These are phyloP conservation scores for bread wheat (Triticum aestivum) DNA, from an alignment of 176 grass and related monocot species.

Conservation along the genomic window DNA sequence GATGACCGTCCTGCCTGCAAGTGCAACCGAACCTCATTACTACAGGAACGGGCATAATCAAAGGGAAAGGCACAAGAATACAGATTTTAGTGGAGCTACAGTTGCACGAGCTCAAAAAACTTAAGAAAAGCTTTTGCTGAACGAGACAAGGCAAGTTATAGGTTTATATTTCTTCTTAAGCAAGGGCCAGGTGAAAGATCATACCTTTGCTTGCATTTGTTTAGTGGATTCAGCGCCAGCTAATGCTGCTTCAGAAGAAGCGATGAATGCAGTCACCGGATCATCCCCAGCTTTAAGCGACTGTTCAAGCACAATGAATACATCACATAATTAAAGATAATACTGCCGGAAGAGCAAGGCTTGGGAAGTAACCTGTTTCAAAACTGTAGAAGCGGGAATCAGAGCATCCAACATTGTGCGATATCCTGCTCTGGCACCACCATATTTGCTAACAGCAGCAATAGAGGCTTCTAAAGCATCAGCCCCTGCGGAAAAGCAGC, in stretches of 20 bases:
- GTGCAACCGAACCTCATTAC: not conserved
- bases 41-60: not conserved
- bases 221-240: constrained; percentile 89
- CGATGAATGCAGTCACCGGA: constrained; percentile 68
- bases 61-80: not conserved
- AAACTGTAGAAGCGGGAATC: constrained; percentile 75
- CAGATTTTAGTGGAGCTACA: not conserved
- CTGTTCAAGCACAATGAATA: constrained; percentile 45
- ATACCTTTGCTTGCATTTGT: constrained; percentile 93
- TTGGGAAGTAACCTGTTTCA: constrained; percentile 59
- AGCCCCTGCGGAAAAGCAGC: constrained; percentile 56
- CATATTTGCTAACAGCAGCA: constrained; percentile 95
- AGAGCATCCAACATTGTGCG: constrained; percentile 98
- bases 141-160: not conserved
- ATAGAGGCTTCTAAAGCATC: constrained; percentile 80
- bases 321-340: constrained; percentile 15
- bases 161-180: not conserved
- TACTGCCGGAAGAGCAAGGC: constrained; percentile 6
- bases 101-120: not conserved
- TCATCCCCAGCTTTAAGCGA: constrained; percentile 82
- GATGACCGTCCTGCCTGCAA: constrained; percentile 90
- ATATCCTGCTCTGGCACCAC: constrained; percentile 81
- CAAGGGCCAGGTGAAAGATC: constrained; percentile 1
- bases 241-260: constrained; percentile 86
- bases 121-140: not conserved